A percentile compares a stretch with the other conserved stretches of the same genome.
These are phyloP conservation scores for Komagataella pastoris DNA, from an alignment of 805 yeast genomes.

Conservation along the genomic window DNA sequence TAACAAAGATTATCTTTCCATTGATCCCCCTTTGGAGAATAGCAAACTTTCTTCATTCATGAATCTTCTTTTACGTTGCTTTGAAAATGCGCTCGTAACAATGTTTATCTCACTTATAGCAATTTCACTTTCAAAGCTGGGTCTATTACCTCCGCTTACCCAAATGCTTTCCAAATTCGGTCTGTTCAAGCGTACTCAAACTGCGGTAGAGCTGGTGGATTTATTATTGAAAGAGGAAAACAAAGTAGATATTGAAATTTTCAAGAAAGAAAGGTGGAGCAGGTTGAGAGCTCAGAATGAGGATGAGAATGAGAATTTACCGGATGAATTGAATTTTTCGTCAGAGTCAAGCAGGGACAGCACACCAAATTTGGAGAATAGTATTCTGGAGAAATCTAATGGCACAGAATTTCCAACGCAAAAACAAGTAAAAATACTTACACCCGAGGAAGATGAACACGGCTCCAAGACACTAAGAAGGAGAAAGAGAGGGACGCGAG, in stretches of 20 bases:
- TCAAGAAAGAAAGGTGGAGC: constrained; percentile 12
- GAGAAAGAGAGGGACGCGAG: constrained; percentile 77
- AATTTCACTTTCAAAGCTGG: constrained; percentile 22
- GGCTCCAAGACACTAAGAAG: constrained; percentile 25
- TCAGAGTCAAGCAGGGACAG: not conserved
- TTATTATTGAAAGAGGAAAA: constrained; percentile 14
- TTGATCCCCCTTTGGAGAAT: constrained; percentile 7
- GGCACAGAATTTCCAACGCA: not conserved
- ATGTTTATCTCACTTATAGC: constrained; percentile 21
- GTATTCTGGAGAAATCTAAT: not conserved
- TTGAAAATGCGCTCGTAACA: constrained; percentile 39
- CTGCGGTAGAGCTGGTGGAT: constrained; percentile 20
- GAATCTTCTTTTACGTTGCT: constrained; percentile 16
- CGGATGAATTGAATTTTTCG: not conserved
- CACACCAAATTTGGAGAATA: not conserved
- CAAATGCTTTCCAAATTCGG: constrained; percentile 17
- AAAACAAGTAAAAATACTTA: not conserved
- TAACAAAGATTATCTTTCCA: constrained; percentile 2
- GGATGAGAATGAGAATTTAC: not conserved
- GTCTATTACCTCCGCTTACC: constrained; percentile 20
- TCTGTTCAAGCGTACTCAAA: constrained; percentile 17
- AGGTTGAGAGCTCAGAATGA: not conserved
- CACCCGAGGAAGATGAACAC: constrained; percentile 1
- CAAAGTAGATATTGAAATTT: constrained; percentile 12
- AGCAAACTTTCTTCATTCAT: not conserved